Base-by-base conservation (phyloP, 768 basidiomycete genomes). In the Asterophora parasitica region DNA sequence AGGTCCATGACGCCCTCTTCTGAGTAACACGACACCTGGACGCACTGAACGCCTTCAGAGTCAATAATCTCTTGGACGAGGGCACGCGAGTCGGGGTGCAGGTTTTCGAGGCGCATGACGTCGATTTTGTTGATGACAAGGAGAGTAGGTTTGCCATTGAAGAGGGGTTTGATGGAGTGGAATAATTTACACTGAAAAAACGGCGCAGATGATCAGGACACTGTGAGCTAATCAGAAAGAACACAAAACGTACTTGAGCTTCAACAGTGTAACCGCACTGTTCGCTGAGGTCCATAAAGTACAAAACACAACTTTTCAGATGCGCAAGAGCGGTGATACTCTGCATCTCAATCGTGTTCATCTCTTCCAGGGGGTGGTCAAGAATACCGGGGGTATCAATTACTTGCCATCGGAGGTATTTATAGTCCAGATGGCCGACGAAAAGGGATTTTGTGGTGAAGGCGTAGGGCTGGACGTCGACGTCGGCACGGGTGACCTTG, bases 321-420 rank as follows among this genome's bases (percentile, higher is more conserved):
- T 99, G 96, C 6, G 96, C 96, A 52, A 99, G 74, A 11, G 96
- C 96, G 31, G 95, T 98, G 64, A 96, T 96, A 58, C 91, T 94
- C 75, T 99, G 96, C 95, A 98, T 99, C 72, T 99, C 96, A 58
- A 99, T 99, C 50, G 94, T 98, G 76, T 98, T 98, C 96, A 99
- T 98, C 43, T 99, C 96, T 68, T 99, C 95, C 27, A 98, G 76
- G 2, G 95, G 94, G 66, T 98, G 96, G 64, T 99, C 96, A 56
- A 99, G 78, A 50, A 99, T 86, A 50, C 96, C 96, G 1, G 96
- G 96, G 33, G 96, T 99, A 75, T 99, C 96, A 60, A 99, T 97
- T 42, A 99, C 95, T 67, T 99, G 96, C 96, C 96, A 99, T 52
- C 96, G 84, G 58, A 99, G 78, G 72, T 99, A 99, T 63, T 93